A percentile compares a stretch with the other conserved stretches of the same genome.
These are phyloP conservation scores for Claviceps digitariae DNA, from an alignment of 2,329 filamentous ascomycete genomes.

Conservation along the genomic window DNA sequence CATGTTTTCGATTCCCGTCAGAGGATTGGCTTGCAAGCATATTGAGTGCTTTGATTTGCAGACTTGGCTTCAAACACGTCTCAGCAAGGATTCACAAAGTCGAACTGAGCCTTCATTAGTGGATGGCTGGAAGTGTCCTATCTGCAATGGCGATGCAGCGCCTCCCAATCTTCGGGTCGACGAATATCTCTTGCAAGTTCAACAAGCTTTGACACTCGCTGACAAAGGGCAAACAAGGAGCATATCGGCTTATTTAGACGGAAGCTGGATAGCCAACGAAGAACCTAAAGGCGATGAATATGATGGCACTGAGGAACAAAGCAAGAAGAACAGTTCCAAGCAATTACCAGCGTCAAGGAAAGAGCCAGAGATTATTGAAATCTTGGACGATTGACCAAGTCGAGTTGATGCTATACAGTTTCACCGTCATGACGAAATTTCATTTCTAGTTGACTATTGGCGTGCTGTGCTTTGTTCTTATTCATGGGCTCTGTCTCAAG, in stretches of 20 bases:
- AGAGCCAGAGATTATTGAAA: constrained; percentile 13
- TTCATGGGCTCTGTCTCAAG: background rate
- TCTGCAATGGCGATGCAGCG: constrained; percentile 65
- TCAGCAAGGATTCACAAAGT: constrained; percentile 24
- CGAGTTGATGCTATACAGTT: background rate
- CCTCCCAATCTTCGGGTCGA: constrained; percentile 61
- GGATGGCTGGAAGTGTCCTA: constrained; percentile 77
- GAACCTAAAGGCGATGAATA: constrained; percentile 18
- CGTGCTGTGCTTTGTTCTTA: background rate
- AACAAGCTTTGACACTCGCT: constrained; percentile 30
- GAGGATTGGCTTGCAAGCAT: constrained; percentile 58
- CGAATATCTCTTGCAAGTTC: constrained; percentile 55
- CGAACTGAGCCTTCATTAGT: constrained; percentile 36
- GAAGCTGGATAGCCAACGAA: constrained; percentile 19
- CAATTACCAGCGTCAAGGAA: background rate
- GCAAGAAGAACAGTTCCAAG: background rate
- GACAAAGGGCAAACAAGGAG: constrained; percentile 14
- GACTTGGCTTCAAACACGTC: constrained; percentile 61
- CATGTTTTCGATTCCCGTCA: constrained; percentile 58
- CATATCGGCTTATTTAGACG: constrained; percentile 18
- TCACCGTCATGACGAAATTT: background rate
- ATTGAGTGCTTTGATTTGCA: constrained; percentile 83
- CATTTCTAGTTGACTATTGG: background rate
- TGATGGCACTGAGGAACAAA: background rate
- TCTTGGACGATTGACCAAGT: constrained; percentile 12